Base-by-base conservation (phyloP, 1,139 yeast species). In the Ashbya aceris region DNA sequence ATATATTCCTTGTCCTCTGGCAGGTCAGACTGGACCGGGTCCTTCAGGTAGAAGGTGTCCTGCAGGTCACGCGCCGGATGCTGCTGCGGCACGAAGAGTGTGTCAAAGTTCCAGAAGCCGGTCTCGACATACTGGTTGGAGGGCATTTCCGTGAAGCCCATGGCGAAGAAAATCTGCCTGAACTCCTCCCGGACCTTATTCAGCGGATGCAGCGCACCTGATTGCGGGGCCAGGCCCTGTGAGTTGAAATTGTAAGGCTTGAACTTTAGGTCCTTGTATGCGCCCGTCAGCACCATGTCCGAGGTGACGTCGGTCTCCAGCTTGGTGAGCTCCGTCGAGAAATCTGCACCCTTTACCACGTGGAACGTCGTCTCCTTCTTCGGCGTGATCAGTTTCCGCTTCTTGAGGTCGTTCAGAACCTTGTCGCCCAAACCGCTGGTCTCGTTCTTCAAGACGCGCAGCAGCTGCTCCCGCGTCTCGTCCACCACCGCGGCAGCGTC, bases 121-220 rank as follows among this genome's bases (percentile, higher is more conserved):
- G 94, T 76, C 62, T 91, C 99, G 43, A 93, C 98, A 62, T 87
- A 91, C 67, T 89, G 96, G 64, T 89, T 89, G 14, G 98, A 83
- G 47, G 98, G 96, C 99, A 91, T 91, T 70, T 91, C 99, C 29
- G 91, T 79, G 78, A 91, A 91, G 8, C 99, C 99, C 87, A 91
- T 79, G 36, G 93, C 79, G 69, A 91, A 91, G 76, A 93, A 91
- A 60, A 93, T 89, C 64, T 89, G 95, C 70, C 98, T 77, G 68
- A 91, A 93, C 66, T 93, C 98, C 67, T 89, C 96, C 59, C 96
- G 79, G 45, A 91, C 97, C 68, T 91, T 91, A 70, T 79, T 86
- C 59, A 91, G 74, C 30, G 99, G 99, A 66, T 91, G 99, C 57
- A 91, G 74, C 36, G 98, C 95, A 61, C 99, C 99, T 23, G 94